A percentile compares a stretch with the other conserved stretches of the same genome.
Evolutionary conservation across 441 rosid genomes (phyloP).

Genomic region (Populus hybrid): DNA sequence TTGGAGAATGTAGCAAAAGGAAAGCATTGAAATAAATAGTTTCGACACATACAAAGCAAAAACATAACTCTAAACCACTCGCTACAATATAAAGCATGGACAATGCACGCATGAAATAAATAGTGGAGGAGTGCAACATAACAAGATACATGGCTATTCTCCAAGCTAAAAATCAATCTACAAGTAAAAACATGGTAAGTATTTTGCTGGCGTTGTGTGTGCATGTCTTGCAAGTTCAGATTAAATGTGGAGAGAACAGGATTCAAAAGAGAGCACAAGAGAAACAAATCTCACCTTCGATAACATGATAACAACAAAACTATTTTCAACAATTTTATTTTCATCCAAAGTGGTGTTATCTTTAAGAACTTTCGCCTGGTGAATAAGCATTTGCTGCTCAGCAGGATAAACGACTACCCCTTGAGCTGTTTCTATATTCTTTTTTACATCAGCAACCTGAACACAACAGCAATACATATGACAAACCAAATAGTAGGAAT

Average conservation of each 20-base stretch:
- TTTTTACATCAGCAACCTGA: conserved; percentile 77
- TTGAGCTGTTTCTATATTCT: conserved; percentile 61
- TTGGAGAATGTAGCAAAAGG: not conserved
- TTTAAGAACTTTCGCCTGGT: conserved; percentile 82
- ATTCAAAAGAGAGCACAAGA: not conserved
- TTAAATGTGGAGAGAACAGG: not conserved
- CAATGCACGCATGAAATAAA: too few relatives aligned
- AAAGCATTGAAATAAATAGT: not conserved
- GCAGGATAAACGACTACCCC: conserved; percentile 75
- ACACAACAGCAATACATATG: not conserved
- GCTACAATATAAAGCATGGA: too few relatives aligned
- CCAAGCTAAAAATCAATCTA: too few relatives aligned
- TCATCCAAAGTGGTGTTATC: conserved; percentile 72
- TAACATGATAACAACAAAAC: conserved; percentile 79
- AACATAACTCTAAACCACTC: too few relatives aligned
- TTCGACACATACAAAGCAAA: too few relatives aligned
- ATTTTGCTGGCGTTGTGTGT: not conserved
- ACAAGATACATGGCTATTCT: too few relatives aligned
- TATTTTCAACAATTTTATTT: conserved; percentile 66
- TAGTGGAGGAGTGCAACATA: too few relatives aligned
- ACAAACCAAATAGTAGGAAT: not conserved
- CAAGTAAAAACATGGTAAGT: too few relatives aligned
- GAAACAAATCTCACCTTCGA: conserved; percentile 48
- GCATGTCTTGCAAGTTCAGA: not conserved
- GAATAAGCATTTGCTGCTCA: conserved; percentile 67